These are phyloP conservation scores for Flaveria ramosissima DNA, from an alignment of 129 eudicot genomes.

Conservation along the genomic window DNA sequence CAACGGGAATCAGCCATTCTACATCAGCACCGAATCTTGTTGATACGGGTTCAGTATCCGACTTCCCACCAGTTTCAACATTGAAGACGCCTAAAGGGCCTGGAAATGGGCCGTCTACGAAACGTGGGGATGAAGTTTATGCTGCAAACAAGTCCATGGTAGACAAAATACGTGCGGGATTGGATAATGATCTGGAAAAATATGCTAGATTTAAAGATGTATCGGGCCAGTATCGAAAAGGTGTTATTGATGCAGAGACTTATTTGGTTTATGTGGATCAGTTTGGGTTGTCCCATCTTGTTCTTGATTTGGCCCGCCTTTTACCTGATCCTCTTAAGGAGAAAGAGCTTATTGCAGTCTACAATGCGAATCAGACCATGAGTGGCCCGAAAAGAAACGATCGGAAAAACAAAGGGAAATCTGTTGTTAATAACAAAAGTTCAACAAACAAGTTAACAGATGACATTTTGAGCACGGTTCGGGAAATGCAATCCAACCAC, in stretches of 20 bases:
- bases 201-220: slow-evolving; percentile 66
- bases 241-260: slow-evolving; percentile 61
- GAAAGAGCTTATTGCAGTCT: slow-evolving; percentile 67
- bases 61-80: slow-evolving; percentile 89
- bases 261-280: slow-evolving; percentile 74
- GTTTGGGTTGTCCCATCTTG: slow-evolving; percentile 90
- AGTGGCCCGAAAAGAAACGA: slow-evolving; percentile 28
- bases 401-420: slow-evolving; percentile 52
- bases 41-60: slow-evolving; percentile 43
- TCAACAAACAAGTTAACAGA: slow-evolving; percentile 62
- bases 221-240: slow-evolving; percentile 74
- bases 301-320: slow-evolving; percentile 80
- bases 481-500: slow-evolving; percentile 58
- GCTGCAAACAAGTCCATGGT: slow-evolving; percentile 88
- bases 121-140: slow-evolving; percentile 52
- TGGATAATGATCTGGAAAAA: slow-evolving; percentile 66
- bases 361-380: slow-evolving; percentile 49
- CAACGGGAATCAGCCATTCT: slow-evolving; percentile 58
- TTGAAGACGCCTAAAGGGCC: slow-evolving; percentile 45
- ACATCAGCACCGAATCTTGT: slow-evolving; percentile 80
- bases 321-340: slow-evolving; percentile 76
- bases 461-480: slow-evolving; percentile 51
- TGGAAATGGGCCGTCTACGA: slow-evolving; percentile 28
- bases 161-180: slow-evolving; percentile 63
- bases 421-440: slow-evolving; percentile 36